phyloP scores from a whole-genome alignment of 345 rosid species.

The Viola odorata region DNA sequence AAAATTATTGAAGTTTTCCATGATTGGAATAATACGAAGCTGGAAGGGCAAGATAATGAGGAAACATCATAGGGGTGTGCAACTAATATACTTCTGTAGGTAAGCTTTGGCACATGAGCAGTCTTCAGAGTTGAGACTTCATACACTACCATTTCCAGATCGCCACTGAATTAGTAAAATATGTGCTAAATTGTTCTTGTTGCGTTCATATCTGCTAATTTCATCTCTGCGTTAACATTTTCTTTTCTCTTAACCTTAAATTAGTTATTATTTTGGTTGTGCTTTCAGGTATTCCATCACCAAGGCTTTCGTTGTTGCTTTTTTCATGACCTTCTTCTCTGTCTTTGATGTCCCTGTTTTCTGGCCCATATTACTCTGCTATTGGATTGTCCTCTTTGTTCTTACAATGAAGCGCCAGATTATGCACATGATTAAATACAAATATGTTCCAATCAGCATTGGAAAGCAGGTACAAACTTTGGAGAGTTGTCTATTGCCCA shows the following conservation, averaged over 20 bases:
- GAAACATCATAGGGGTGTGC: neutral
- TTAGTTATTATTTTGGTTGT: neutral
- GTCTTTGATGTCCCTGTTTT: slow-evolving; percentile 80
- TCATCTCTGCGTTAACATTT: neutral
- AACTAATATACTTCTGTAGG: neutral
- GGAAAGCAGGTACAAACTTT: slow-evolving; percentile 45
- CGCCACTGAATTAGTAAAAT: neutral
- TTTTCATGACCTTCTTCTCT: slow-evolving; percentile 62
- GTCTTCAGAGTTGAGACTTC: neutral
- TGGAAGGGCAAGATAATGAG: neutral
- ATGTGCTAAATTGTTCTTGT: neutral
- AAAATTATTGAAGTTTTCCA: no score
- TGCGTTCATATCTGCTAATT: neutral
- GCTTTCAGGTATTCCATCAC: slow-evolving; percentile 61
- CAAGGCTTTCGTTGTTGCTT: slow-evolving; percentile 70
- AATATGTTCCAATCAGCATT: slow-evolving; percentile 55
- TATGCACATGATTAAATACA: slow-evolving; percentile 59
- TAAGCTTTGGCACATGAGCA: neutral
- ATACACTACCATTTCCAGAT: neutral
- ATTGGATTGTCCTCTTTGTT: slow-evolving; percentile 67
- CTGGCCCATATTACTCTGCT: slow-evolving; percentile 74
- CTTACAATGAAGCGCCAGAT: slow-evolving; percentile 71
- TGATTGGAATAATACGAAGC: neutral
- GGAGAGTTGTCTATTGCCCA: neutral
- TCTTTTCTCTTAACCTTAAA: neutral